phyloP scores from a whole-genome alignment of 2,329 filamentous ascomycete genomes.

The Davidsoniella virescens region DNA sequence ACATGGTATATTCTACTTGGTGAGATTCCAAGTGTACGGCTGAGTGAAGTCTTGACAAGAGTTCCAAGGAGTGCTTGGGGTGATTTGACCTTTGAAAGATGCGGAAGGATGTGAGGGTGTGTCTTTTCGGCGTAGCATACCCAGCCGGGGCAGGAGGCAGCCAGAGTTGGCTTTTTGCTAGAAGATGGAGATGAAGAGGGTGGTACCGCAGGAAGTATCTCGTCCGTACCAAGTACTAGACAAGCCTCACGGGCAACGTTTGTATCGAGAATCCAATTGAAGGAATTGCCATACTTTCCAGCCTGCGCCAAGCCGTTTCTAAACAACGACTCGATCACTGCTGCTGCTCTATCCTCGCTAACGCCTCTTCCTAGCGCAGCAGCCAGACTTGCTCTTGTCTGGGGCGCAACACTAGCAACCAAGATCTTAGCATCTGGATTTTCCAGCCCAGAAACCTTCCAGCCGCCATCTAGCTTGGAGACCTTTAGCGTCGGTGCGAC shows the following conservation, averaged over 20 bases:
- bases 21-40: constrained; percentile 51
- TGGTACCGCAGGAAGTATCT: constrained; percentile 32
- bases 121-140: constrained; percentile 99
- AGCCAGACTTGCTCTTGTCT: constrained; percentile 76
- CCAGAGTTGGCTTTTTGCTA: constrained; percentile 45
- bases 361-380: constrained; percentile 61
- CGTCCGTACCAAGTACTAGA: constrained; percentile 63
- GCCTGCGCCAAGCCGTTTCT: constrained; percentile 48
- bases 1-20: constrained; percentile 83
- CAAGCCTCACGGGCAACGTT: constrained; percentile 68
- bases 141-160: constrained; percentile 90
- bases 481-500: constrained; percentile 33
- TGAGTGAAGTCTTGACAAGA: constrained; percentile 72
- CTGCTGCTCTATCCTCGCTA: constrained; percentile 55
- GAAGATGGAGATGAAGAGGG: constrained; percentile 14
- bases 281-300: constrained; percentile 58
- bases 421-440: constrained; percentile 57
- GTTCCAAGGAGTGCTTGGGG: constrained; percentile 87
- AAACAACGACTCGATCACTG: constrained; percentile 71
- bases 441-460: constrained; percentile 35
- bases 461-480: constrained; percentile 14
- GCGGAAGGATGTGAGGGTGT: constrained; percentile 80
- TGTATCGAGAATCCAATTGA: constrained; percentile 83
- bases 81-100: constrained; percentile 82
- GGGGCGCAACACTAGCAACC: constrained; percentile 82